phyloP scores from a whole-genome alignment of 495 filamentous ascomycete genomes.

The Evansstolkia leycettana region DNA sequence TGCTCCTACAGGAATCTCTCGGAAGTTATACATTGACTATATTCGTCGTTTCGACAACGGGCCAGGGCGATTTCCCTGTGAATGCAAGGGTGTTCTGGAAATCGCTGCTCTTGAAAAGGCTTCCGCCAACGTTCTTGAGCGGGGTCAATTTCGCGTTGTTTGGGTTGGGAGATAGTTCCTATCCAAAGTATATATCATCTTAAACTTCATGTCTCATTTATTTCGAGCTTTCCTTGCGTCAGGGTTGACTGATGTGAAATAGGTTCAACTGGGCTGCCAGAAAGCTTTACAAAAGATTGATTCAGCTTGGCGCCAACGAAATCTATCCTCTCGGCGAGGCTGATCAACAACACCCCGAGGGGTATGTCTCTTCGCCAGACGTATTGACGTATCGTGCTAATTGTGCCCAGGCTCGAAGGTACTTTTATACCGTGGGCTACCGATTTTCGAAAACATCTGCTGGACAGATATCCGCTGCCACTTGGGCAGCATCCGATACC shows the following conservation, averaged over 20 bases:
- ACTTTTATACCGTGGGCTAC: constrained; percentile 68
- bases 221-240: background rate
- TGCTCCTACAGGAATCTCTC: constrained; percentile 34
- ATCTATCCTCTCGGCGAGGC: constrained; percentile 70
- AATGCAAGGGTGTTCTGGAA: constrained; percentile 80
- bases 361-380: constrained; percentile 38
- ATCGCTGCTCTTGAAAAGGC: constrained; percentile 61
- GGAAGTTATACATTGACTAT: constrained; percentile 49
- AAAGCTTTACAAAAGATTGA: constrained; percentile 74
- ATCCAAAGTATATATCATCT: constrained; percentile 53
- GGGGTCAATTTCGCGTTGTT: constrained; percentile 67
- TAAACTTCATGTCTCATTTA: background rate
- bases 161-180: constrained; percentile 88
- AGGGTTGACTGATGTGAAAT: constrained; percentile 7
- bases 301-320: constrained; percentile 75
- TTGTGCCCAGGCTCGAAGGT: constrained; percentile 53
- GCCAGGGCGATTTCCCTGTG: constrained; percentile 81
- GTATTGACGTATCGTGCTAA: constrained; percentile 3
- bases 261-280: constrained; percentile 90
- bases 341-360: constrained; percentile 88
- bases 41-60: constrained; percentile 80
- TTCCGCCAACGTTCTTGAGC: constrained; percentile 56
- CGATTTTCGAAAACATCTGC: constrained; percentile 48
- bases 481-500: constrained; percentile 55
- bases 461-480: constrained; percentile 58